Percentiles rank a stretch among this genome's conserved stretches.
Conservation (phyloP, 345 rosid genomes). For the Salix koriyanagi region DNA sequence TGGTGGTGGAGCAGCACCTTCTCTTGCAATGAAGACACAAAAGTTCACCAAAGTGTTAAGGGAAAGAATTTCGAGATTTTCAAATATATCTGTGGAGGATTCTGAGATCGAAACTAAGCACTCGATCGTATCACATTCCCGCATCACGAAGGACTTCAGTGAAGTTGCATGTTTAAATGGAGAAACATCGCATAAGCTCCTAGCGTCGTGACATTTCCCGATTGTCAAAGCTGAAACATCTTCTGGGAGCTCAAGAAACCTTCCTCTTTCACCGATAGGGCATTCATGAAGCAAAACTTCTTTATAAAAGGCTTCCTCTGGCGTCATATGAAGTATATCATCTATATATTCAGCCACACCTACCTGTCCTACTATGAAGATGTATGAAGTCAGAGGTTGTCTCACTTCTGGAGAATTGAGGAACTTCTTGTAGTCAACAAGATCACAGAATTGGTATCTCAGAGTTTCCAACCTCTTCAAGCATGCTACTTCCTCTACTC, state of each 20-base stretch:
- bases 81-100: neutral
- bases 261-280: neutral
- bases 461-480: constrained; percentile 13
- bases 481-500: constrained; percentile 1
- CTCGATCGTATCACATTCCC: neutral
- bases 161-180: neutral
- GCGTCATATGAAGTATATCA: neutral
- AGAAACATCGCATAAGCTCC: neutral
- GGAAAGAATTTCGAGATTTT: neutral
- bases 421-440: neutral
- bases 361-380: neutral
- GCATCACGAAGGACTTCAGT: neutral
- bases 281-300: neutral
- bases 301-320: neutral
- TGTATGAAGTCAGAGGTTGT: neutral
- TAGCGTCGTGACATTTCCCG: neutral
- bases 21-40: neutral
- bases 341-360: neutral
- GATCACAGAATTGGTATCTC: neutral
- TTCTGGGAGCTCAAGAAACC: neutral
- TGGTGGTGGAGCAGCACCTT: neutral
- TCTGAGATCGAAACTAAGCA: neutral
- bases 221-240: neutral
- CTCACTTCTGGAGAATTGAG: neutral
- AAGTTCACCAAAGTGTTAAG: neutral